A percentile compares a stretch with the other conserved stretches of the same genome.
Evolutionary conservation across 441 rosid species (phyloP).

Genomic region (Oxalis stricta): DNA sequence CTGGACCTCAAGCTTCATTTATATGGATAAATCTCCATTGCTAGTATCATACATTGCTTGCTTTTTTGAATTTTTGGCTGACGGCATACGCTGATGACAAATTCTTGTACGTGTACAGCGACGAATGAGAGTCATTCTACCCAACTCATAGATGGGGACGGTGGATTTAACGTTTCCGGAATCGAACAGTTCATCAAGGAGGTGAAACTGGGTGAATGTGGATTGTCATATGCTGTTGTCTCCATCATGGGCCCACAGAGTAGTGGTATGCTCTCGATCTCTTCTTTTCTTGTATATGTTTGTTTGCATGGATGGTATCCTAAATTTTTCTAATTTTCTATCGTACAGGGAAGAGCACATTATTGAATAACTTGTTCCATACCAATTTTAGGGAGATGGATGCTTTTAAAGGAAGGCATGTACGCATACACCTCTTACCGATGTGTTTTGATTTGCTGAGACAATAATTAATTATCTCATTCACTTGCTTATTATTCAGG

Average conservation of each 20-base stretch:
- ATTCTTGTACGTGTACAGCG: slow-evolving; percentile 18
- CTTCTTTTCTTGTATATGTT: neutral
- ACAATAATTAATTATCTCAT: slow-evolving; percentile 6
- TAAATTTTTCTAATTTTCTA: neutral
- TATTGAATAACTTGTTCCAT: slow-evolving; percentile 71
- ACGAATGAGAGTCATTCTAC: slow-evolving; percentile 44
- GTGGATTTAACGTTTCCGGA: slow-evolving; percentile 56
- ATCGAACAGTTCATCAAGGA: slow-evolving; percentile 66
- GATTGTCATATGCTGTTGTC: slow-evolving; percentile 90
- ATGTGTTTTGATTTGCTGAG: slow-evolving; percentile 5
- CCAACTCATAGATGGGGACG: slow-evolving; percentile 94
- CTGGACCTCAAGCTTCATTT: too few relatives aligned
- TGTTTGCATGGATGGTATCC: neutral
- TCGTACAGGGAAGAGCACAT: slow-evolving; percentile 85
- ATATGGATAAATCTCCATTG: too few relatives aligned
- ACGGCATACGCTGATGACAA: too few relatives aligned
- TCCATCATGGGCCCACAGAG: slow-evolving; percentile 99
- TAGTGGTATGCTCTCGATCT: slow-evolving; percentile 53
- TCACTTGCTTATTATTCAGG: too few relatives aligned
- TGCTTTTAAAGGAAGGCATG: slow-evolving; percentile 93
- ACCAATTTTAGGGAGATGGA: slow-evolving; percentile 99
- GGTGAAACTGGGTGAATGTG: slow-evolving; percentile 61
- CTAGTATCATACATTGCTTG: too few relatives aligned
- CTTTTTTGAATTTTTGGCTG: slow-evolving; percentile 7
- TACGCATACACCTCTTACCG: neutral